Evolutionary conservation across 805 yeast genomes (phyloP), one percentile per base, ranked within the genome.

Genomic region (Cyberlindnera mycetangii): DNA sequence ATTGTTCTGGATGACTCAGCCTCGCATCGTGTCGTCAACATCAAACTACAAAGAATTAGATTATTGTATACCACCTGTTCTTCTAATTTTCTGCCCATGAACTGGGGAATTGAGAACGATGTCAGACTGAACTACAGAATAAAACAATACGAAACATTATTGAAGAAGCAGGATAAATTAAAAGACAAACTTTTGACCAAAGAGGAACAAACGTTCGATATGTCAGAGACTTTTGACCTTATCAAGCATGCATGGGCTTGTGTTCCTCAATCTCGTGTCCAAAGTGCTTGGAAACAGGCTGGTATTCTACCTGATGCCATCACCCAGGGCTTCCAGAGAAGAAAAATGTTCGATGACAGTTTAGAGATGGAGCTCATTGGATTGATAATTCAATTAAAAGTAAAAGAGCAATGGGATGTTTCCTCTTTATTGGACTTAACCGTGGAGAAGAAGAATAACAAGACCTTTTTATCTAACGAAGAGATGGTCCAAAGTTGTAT

Each of bases 51-150:
- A 44, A 68, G 70, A 46, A 70, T 71, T 12, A 53, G 67, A 25
- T 52, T 73, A 32, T 54, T 71, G 7, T 72, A 65, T 44, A 69
- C 72, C 0, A 61, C 72, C 0, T 59, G 70, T 22, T 60, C 56
- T 30, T 60, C 69, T 9, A 63, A 68, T 11, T 79, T 76, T 54
- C 59, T 79, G 27, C 86, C 86, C 7, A 78, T 79, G 69, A 76
- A 72, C 47, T 79, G 81, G 72, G 87, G 87, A 3, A 76, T 81
- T 4, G 68, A 76, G 32, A 79, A 78, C 46, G 86, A 81, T 53
- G 77, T 81, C 56, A 79, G 78, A 54, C 69, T 79, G 12, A 63
- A 76, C 37, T 81, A 75, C 52, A 69, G 87, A 44, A 65, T 76
- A 7, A 79, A 75, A 47, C 86, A 81, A 50, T 81, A 79, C 49